A percentile compares a stretch with the other conserved stretches of the same genome.
These are phyloP conservation scores for Backusella macrospora DNA, from an alignment of 192 early-diverging fungal species.

Conservation along the genomic window DNA sequence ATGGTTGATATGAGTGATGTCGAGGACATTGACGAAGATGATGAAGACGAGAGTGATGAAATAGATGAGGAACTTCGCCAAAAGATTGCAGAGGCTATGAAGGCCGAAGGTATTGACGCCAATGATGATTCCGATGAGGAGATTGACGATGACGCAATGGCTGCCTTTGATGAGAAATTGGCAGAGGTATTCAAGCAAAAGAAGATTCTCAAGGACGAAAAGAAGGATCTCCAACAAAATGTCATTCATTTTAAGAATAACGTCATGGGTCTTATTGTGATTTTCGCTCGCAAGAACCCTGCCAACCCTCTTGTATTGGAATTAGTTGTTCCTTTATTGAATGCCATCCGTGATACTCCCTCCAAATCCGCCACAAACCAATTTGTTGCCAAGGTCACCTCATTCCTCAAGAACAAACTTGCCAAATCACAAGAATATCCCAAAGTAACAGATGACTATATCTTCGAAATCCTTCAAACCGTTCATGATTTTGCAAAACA, in stretches of 20 bases:
- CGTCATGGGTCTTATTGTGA: slow-evolving; percentile 80
- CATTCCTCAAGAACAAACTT: slow-evolving; percentile 67
- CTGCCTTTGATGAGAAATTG: slow-evolving; percentile 86
- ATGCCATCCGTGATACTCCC: slow-evolving; percentile 56
- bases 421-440: slow-evolving; percentile 68
- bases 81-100: slow-evolving; percentile 74
- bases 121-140: slow-evolving; percentile 57
- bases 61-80: slow-evolving; percentile 76
- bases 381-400: slow-evolving; percentile 67
- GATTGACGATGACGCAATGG: slow-evolving; percentile 51
- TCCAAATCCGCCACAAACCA: slow-evolving; percentile 61
- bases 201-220: slow-evolving; percentile 77
- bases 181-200: slow-evolving; percentile 89
- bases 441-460: slow-evolving; percentile 54
- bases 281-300: slow-evolving; percentile 72
- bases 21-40: slow-evolving; percentile 35
- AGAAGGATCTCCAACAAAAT: slow-evolving; percentile 78
- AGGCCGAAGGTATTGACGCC: slow-evolving; percentile 52
- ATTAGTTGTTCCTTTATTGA: slow-evolving; percentile 70
- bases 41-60: slow-evolving; percentile 45
- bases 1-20: slow-evolving; percentile 21
- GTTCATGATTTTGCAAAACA: slow-evolving; percentile 79
- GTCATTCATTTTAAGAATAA: slow-evolving; percentile 91
- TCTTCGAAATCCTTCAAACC: slow-evolving; percentile 58
- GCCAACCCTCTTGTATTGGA: slow-evolving; percentile 71